Evolutionary conservation across 495 filamentous ascomycete genomes (phyloP).

Genomic region (Penicilliopsis zonata): DNA sequence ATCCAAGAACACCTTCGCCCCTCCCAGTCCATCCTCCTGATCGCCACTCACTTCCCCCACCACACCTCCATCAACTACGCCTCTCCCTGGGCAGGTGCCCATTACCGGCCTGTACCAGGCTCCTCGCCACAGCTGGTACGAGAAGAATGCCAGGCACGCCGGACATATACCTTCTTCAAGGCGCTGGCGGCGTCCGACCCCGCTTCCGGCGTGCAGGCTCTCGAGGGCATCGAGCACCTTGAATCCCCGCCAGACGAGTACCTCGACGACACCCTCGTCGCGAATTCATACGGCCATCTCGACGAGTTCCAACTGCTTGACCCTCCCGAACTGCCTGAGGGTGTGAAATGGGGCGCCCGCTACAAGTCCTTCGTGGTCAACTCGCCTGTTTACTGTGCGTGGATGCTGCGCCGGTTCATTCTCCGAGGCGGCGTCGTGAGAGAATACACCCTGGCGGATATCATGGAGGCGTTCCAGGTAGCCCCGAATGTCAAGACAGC

Average conservation of each 20-base stretch:
- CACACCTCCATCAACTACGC: constrained; percentile 46
- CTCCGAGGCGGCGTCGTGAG: constrained; percentile 34
- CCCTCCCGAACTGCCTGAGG: constrained; percentile 28
- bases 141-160: constrained; percentile 37
- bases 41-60: constrained; percentile 44
- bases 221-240: constrained; percentile 48
- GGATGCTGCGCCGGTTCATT: constrained; percentile 40
- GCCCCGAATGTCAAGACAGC: constrained; percentile 29
- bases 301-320: constrained; percentile 32
- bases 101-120: constrained; percentile 44
- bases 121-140: constrained; percentile 21
- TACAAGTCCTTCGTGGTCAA: constrained; percentile 50
- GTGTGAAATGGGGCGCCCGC: constrained; percentile 40
- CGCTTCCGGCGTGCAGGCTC: constrained; percentile 37
- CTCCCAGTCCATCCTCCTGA: constrained; percentile 33
- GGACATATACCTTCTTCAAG: constrained; percentile 40
- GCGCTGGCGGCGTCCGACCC: constrained; percentile 22
- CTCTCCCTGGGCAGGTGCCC: constrained; percentile 54
- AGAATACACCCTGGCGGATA: constrained; percentile 28
- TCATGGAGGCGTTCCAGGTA: constrained; percentile 36
- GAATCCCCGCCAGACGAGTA: constrained; percentile 36
- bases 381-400: constrained; percentile 47
- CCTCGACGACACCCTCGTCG: constrained; percentile 17
- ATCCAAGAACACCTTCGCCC: constrained; percentile 30
- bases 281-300: constrained; percentile 17